Percentiles rank a stretch among this genome's conserved stretches.
Evolutionary conservation across 2,329 filamentous ascomycete species (phyloP).

Genomic region (Aspergillus proliferans): DNA sequence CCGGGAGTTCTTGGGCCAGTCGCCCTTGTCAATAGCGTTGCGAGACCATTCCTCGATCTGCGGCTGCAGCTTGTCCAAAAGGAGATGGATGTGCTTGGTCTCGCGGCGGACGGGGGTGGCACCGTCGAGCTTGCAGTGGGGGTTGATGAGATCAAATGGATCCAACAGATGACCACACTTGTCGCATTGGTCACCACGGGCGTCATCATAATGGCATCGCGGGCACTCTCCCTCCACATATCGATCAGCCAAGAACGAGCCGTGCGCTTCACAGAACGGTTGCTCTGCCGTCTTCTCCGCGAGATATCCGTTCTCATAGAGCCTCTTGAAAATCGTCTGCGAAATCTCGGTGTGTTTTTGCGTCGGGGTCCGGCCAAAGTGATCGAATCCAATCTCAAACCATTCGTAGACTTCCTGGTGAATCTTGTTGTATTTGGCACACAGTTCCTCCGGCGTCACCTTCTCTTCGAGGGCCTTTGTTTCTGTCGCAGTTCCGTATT

Average conservation of each 20-base stretch:
- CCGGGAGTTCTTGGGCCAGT: constrained; percentile 41
- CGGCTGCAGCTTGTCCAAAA: constrained; percentile 73
- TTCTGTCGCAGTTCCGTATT: constrained; percentile 94
- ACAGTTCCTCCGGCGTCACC: constrained; percentile 74
- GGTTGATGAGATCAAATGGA: constrained; percentile 71
- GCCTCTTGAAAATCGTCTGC: constrained; percentile 79
- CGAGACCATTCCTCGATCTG: constrained; percentile 72
- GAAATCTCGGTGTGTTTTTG: constrained; percentile 84
- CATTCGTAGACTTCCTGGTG: constrained; percentile 91
- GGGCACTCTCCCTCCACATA: constrained; percentile 48
- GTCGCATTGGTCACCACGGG: constrained; percentile 68
- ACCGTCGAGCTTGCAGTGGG: constrained; percentile 85
- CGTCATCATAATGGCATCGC: constrained; percentile 57
- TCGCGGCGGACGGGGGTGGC: constrained; percentile 70
- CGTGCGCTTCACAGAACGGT: constrained; percentile 70
- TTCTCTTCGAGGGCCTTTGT: constrained; percentile 90
- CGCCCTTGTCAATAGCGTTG: constrained; percentile 64
- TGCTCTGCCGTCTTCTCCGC: constrained; percentile 83
- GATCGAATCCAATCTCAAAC: constrained; percentile 92
- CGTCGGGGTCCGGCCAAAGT: constrained; percentile 90
- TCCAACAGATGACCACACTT: constrained; percentile 67
- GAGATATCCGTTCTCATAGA: constrained; percentile 83
- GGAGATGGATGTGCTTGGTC: constrained; percentile 89
- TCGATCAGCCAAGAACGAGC: constrained; percentile 71
- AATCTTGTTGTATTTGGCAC: constrained; percentile 85